Conservation (phyloP, 345 rosid species). For the Citrus sp. region DNA sequence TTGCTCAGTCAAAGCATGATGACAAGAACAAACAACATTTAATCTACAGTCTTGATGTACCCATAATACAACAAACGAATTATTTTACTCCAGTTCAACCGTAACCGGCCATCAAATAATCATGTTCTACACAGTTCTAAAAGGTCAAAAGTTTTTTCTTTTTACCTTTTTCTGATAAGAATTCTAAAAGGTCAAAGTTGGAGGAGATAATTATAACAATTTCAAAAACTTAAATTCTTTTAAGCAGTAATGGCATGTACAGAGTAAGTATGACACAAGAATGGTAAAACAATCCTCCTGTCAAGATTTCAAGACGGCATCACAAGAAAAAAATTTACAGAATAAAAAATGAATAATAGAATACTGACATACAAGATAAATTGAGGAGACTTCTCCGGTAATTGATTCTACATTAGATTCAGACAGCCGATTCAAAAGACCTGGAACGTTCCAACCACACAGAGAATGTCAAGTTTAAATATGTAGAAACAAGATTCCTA, state of each 20-base stretch:
- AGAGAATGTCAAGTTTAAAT: conserved; percentile 14
- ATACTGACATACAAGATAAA: conserved; percentile 54
- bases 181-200: background rate
- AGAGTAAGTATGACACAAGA: background rate
- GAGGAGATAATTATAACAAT: background rate
- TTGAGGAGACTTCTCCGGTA: conserved; percentile 66
- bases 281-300: background rate
- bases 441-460: conserved; percentile 37
- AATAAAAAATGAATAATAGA: background rate
- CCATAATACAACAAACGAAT: background rate
- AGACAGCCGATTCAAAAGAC: conserved; percentile 77
- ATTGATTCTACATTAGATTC: conserved; percentile 89
- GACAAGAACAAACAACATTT: background rate
- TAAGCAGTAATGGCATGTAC: background rate
- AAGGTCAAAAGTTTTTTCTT: background rate
- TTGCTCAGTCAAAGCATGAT: background rate
- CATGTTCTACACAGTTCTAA: background rate
- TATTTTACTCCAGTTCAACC: background rate
- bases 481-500: conserved; percentile 5
- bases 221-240: background rate
- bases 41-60: background rate
- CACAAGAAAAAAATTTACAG: background rate
- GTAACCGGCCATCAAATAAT: background rate
- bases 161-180: too few species aligned
- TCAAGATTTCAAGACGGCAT: background rate